Evolutionary conservation across 2,329 filamentous ascomycete genomes (phyloP).

Genomic region (Coccinonectria pachysandricola): DNA sequence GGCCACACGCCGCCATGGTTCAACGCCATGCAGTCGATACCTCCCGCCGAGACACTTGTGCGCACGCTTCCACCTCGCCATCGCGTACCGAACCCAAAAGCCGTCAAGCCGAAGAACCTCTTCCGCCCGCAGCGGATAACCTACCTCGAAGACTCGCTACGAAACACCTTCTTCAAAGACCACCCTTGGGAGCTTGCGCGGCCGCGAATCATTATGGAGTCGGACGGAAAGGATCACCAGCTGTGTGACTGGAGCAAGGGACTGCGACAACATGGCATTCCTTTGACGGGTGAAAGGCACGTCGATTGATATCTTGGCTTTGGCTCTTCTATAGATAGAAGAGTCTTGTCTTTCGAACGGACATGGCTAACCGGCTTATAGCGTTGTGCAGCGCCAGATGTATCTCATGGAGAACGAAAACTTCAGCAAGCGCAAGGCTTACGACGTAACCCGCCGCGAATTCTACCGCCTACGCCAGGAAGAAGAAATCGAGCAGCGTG

Average conservation of each 20-base stretch:
- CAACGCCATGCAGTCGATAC: slow-evolving; percentile 39
- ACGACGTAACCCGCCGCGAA: slow-evolving; percentile 78
- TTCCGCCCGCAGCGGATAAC: slow-evolving; percentile 70
- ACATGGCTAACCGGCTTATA: no score
- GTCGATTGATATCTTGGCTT: no score
- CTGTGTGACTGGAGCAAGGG: slow-evolving; percentile 68
- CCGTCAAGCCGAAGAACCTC: slow-evolving; percentile 53
- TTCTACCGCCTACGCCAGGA: slow-evolving; percentile 79
- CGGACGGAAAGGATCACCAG: slow-evolving; percentile 71
- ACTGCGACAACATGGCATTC: slow-evolving; percentile 63
- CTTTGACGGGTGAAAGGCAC: slow-evolving; percentile 56
- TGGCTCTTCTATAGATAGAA: no score
- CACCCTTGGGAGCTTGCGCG: slow-evolving; percentile 96
- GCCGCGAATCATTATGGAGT: slow-evolving; percentile 74
- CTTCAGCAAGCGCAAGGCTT: slow-evolving; percentile 58
- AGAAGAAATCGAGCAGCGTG: slow-evolving; percentile 70
- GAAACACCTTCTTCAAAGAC: slow-evolving; percentile 76
- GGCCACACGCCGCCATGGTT: slow-evolving; percentile 38
- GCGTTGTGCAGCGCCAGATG: slow-evolving; percentile 84
- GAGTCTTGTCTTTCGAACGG: no score
- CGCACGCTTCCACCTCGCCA: slow-evolving; percentile 42
- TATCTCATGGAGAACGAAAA: slow-evolving; percentile 64
- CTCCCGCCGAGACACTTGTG: slow-evolving; percentile 48
- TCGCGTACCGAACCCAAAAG: slow-evolving; percentile 29
- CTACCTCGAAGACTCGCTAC: slow-evolving; percentile 76